These are phyloP conservation scores for Trichoderma pleuroti DNA, from an alignment of 2,329 filamentous ascomycete species.

Conservation along the genomic window DNA sequence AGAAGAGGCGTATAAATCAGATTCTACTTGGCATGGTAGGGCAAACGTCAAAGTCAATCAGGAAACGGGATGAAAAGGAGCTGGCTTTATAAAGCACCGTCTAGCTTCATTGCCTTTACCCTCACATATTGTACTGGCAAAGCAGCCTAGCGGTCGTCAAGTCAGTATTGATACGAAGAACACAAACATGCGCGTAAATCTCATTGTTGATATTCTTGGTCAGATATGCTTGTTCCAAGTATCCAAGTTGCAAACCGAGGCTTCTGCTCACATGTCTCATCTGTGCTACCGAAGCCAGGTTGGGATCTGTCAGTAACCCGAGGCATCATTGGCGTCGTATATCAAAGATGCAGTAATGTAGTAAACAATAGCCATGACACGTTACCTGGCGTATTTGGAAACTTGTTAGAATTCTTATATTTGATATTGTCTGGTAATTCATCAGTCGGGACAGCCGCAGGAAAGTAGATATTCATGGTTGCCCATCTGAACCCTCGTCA, in stretches of 20 bases:
- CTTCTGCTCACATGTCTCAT: neutral
- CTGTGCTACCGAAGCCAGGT: rapidly evolving
- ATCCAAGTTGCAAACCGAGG: neutral
- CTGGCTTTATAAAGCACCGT: neutral
- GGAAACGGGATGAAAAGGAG: neutral
- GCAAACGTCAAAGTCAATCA: neutral
- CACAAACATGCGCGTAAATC: neutral
- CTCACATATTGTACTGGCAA: neutral
- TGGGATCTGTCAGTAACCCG: neutral
- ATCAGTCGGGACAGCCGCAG: neutral
- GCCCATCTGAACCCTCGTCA: neutral
- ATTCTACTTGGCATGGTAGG: neutral
- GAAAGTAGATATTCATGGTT: rapidly evolving
- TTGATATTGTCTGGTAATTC: too few relatives aligned
- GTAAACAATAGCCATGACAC: rapidly evolving
- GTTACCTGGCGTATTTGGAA: neutral
- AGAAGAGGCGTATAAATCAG: neutral
- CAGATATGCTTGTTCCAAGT: neutral
- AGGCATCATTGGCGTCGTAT: too few relatives aligned
- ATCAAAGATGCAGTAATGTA: too few relatives aligned
- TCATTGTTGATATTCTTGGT: neutral
- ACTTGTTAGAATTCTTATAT: too few relatives aligned
- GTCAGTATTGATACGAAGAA: neutral
- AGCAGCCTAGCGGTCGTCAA: neutral
- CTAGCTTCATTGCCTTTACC: neutral